Evolutionary conservation across 2,329 filamentous ascomycete genomes (phyloP), one percentile per base, ranked within the genome.

Genomic region (Drechslerella stenobrocha): DNA sequence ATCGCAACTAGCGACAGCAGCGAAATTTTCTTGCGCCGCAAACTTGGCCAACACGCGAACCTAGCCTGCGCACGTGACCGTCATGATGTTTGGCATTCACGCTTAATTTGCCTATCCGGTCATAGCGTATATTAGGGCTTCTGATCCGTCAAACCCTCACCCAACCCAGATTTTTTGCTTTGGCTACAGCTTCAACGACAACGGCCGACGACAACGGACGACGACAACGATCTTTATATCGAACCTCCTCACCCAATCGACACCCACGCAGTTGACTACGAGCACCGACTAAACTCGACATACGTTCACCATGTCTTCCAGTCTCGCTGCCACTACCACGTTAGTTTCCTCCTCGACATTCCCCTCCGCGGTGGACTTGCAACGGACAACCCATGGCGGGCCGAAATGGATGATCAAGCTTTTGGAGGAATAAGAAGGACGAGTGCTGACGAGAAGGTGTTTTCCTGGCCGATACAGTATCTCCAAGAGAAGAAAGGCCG

Each of bases 401-500:
- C 28, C 20, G 42, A 57, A 37, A 48, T 48, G 40, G 28, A 46
- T 40, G 46, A 2, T 24, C 23, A 32, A 34, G 3, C 2, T 24
- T 32, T 42, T 55, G 23, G 44, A 42, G 42, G 37, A 8, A 45
- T 44, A 37, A 30, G 22, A 35, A 30, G 15, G 2, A 42, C 42
- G 28, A 24, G 46, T 56, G 55, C 63, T 67, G 63, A 67, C 45
- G 63, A 57, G n/a, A 45, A 30, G 50, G 20, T 50, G 44, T 56
- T 48, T 20, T 26, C n/a, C 40, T 59, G 48, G 40, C 42, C 28
- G 22, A 50, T 67, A 56, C 51, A 67, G 63, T 67, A 73, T 73
- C 59, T 74, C 72, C 51, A 73, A 73, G 70, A 72, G 72, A 65
- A 71, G 70, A 70, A 72, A 92, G 87, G 92, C 91, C 83, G 87